Conservation (phyloP, 306 rosid genomes). For the Arachis stenosperma region DNA sequence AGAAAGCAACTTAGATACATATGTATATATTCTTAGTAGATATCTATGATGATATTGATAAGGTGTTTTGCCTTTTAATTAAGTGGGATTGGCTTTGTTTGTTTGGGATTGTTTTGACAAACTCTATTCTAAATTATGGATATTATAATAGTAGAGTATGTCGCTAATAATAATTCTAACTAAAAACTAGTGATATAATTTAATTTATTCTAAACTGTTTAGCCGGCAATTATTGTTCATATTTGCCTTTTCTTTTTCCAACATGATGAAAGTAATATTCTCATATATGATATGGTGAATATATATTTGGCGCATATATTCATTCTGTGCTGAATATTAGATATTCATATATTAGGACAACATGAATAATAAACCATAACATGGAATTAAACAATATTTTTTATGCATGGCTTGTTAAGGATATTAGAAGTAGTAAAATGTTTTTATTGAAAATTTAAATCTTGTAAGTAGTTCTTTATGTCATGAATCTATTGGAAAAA, state of each 20-base stretch:
- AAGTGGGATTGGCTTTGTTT: slow-evolving; percentile 22
- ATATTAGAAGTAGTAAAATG: background rate
- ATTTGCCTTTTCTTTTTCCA: background rate
- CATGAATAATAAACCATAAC: background rate
- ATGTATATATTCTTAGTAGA: too few species aligned
- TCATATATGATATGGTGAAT: slow-evolving; percentile 6
- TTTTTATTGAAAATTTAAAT: too few species aligned
- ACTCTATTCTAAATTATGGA: slow-evolving; percentile 1
- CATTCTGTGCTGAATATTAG: slow-evolving; percentile 15
- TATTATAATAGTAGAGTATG: slow-evolving; percentile 22
- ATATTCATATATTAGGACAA: slow-evolving; percentile 9
- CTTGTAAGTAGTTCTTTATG: too few species aligned
- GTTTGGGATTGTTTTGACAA: slow-evolving; percentile 16
- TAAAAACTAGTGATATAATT: slow-evolving; percentile 9
- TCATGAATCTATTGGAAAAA: too few species aligned
- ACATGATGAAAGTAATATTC: background rate
- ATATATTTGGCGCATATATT: background rate
- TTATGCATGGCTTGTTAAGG: slow-evolving; percentile 12
- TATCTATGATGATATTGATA: background rate
- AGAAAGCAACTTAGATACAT: slow-evolving; percentile 32
- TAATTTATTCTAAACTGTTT: slow-evolving; percentile 4
- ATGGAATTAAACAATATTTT: background rate
- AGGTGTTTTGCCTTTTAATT: slow-evolving; percentile 39
- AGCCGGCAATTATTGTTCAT: background rate
- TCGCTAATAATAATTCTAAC: background rate